Percentiles rank a stretch among this genome's conserved stretches.
Conservation (phyloP, 176 grass and related monocot genomes). For the Triticum timopheevii region DNA sequence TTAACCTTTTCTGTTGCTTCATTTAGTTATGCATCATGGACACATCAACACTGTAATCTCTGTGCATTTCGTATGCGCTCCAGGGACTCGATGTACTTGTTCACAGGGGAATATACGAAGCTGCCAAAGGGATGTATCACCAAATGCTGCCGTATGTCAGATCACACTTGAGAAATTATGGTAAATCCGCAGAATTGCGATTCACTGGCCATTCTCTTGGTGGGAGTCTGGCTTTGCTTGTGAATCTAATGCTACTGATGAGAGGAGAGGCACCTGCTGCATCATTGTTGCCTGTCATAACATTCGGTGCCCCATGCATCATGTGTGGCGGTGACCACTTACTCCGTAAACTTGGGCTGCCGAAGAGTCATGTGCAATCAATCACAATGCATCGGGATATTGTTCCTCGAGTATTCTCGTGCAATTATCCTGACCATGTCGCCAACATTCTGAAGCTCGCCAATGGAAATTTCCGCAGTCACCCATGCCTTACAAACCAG, state of each 20-base stretch:
- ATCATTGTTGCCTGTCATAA: constrained; percentile 72
- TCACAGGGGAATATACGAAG: constrained; percentile 92
- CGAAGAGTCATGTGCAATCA: constrained; percentile 65
- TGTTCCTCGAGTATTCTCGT: constrained; percentile 92
- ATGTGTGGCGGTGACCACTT: constrained; percentile 93
- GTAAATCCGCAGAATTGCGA: constrained; percentile 47
- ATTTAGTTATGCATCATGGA: constrained; percentile 24
- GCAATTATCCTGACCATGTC: constrained; percentile 88
- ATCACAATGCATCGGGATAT: constrained; percentile 90
- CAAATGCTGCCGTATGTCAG: constrained; percentile 83
- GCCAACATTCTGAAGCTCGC: constrained; percentile 80
- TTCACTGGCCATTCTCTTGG: constrained; percentile 97
- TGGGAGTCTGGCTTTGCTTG: constrained; percentile 72
- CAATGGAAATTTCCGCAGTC: constrained; percentile 83
- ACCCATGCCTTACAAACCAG: constrained; percentile 82
- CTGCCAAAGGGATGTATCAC: constrained; percentile 88
- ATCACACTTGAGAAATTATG: constrained; percentile 48
- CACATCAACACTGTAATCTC: neutral
- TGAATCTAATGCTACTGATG: constrained; percentile 87
- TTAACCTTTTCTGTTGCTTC: neutral
- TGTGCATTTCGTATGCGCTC: neutral
- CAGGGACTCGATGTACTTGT: constrained; percentile 81
- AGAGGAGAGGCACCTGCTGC: constrained; percentile 49
- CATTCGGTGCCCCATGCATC: constrained; percentile 88
- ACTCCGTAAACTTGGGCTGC: constrained; percentile 63